Base-by-base conservation (phyloP, 768 basidiomycete genomes). In the Termitomyces sp. region DNA sequence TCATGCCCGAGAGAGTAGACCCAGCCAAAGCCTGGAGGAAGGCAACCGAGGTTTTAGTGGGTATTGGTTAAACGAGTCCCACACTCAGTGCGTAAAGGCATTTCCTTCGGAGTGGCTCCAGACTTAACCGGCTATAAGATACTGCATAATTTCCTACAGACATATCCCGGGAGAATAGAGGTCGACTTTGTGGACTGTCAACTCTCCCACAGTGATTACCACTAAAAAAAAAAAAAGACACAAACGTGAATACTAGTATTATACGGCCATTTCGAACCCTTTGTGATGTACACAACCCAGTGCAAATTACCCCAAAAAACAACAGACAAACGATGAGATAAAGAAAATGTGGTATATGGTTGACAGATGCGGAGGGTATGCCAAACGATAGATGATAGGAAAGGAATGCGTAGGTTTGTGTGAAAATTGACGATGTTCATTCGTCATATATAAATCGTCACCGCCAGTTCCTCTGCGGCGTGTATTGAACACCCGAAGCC, bases 331-430 rank as follows among this genome's bases (percentile, higher is more conserved):
- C 3, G 34, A 55, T 4, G 15, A 32, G 34, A 37, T 17, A 32
- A 37, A 60, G 36, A 43, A 53, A 56, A 60, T 50, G 48, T 46
- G 60, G 56, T 57, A 61, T 57, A 51, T 61, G 56, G n/a, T 37
- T 32, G 55, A 61, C 55, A 51, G 40, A n/a, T 54, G 45, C 8
- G n/a, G 49, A 3, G 54, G 60, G 60, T 61, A 61, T 61, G 49
- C 55, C 43, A 38, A 15, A 48, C 9, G 31, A 59, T 42, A 29
- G 48, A 61, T 9, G 15, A 29, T 50, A 56, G 31, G 15, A 15
- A 55, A 47, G 5, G 36, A 60, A 34, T 38, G 52, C 42, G 5
- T 10, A 17, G 5, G 25, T 53, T 54, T 50, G 48, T 36, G 32
- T 32, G 25, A n/a, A 10, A 11, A 37, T 52, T 40, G 12, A 40